Percentiles rank a stretch among this genome's conserved stretches.
These are phyloP conservation scores for Heterobasidion parviporum DNA, from an alignment of 1,284 basidiomycete genomes.

Conservation along the genomic window DNA sequence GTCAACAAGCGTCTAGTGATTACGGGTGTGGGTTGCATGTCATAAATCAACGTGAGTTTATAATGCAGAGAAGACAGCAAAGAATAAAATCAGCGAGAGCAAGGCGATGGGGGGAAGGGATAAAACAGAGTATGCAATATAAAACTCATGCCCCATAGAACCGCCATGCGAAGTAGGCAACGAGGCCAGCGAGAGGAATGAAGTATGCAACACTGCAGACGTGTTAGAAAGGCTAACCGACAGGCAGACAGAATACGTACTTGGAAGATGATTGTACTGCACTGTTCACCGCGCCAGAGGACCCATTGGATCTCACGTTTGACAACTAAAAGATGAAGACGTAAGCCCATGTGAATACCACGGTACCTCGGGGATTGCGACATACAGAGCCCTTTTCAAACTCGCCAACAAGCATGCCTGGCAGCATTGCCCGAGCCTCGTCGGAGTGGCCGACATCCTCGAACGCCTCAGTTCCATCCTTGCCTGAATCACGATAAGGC, in stretches of 20 bases:
- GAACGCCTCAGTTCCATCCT: constrained; percentile 96
- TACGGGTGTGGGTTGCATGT: background rate
- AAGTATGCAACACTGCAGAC: constrained; percentile 64
- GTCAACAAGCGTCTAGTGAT: background rate
- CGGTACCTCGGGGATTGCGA: constrained; percentile 11
- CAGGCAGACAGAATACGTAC: constrained; percentile 31
- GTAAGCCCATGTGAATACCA: background rate
- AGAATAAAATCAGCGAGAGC: background rate
- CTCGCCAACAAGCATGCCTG: constrained; percentile 69
- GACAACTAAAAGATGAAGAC: constrained; percentile 5
- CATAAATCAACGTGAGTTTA: background rate
- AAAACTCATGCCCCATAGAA: constrained; percentile 36
- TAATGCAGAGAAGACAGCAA: background rate
- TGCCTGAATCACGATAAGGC: constrained; percentile 35
- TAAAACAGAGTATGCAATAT: background rate
- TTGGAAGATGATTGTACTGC: constrained; percentile 65
- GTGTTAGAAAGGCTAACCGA: constrained; percentile 3
- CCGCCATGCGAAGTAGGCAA: constrained; percentile 77
- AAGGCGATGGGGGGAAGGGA: background rate
- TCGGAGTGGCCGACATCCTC: constrained; percentile 99
- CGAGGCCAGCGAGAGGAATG: constrained; percentile 64
- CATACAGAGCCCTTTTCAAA: constrained; percentile 67
- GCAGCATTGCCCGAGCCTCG: constrained; percentile 88
- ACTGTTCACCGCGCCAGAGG: constrained; percentile 28
- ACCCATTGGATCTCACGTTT: constrained; percentile 34